Base-by-base conservation (phyloP, 306 rosid species). In the Casuarina glauca region DNA sequence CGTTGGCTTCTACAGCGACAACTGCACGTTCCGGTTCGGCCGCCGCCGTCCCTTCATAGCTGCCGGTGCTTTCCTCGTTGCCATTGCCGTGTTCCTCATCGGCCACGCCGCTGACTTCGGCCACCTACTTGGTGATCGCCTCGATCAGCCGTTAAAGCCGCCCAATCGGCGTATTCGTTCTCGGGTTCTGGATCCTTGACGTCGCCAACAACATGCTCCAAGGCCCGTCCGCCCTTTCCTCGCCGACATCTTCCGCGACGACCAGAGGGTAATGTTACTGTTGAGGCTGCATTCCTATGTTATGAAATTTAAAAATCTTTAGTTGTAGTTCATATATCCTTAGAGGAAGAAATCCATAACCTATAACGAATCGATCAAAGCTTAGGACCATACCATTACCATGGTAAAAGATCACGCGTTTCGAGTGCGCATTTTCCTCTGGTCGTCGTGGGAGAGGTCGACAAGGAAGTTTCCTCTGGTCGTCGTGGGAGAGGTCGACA, bases 101-200 rank as follows among this genome's bases (percentile, higher is more conserved):
- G 97, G 98, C 5, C 92, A 85, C 51, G 91, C 97, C 3, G 97
- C 97, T 4, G 98, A 94, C 43, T 55, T 94, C 2, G 98, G 98
- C 0, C 89, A 89, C 70, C 16, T 57, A 35, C 73, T 77, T 44
- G 97, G 97, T 6, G 94, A 92, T 70, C 6, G 36, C 5, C 36
- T 82, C 0, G 36, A 41, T 0, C 64, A 80, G 1, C 51, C 66
- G 3, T 5, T 46, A 89, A 6, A 91, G 93, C 1, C 87, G 94
- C 0, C 89, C 94, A 66, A 78, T 90, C n/a, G 87, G 69, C 19
- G 43, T 88, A 61, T 92, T 92, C 79, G 93, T 91, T 5, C 52
- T 90, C 42, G 94, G 97, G 0, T 91, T 91, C 86, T 91, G 97
- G 97, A 85, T 91, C 69, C 91, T 91, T 2, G 96, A 91, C 84